phyloP scores from a whole-genome alignment of 345 rosid species.

The Eucalyptus sp. region DNA sequence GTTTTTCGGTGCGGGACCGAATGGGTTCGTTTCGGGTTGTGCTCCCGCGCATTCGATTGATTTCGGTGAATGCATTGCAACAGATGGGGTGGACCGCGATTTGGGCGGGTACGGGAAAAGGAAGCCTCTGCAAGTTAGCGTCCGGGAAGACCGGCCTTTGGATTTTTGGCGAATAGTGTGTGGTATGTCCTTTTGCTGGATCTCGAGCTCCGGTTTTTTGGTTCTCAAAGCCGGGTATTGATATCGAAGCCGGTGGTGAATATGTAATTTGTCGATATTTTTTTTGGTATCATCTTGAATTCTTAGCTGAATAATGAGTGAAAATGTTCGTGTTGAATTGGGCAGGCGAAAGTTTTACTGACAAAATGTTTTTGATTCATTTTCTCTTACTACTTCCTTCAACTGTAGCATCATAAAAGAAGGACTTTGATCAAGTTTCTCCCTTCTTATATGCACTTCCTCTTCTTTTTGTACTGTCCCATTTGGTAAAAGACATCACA shows the following conservation, averaged over 20 bases:
- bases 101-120: background rate
- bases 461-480: background rate
- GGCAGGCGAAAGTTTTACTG: background rate
- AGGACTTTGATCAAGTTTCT: background rate
- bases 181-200: constrained; percentile 7
- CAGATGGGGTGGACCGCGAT: background rate
- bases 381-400: background rate
- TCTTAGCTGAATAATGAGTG: background rate
- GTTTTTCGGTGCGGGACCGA: background rate
- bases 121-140: background rate
- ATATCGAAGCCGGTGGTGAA: background rate
- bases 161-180: constrained; percentile 20
- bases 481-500: background rate
- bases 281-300: background rate
- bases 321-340: background rate
- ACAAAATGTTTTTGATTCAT: background rate
- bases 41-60: background rate
- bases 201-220: background rate
- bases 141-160: constrained; percentile 18
- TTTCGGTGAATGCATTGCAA: background rate
- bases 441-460: background rate
- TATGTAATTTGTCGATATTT: background rate
- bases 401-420: background rate
- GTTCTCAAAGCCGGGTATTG: background rate
- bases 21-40: background rate